Evolutionary conservation across 2,329 filamentous ascomycete species (phyloP), one percentile per base, ranked within the genome.

Genomic region (Cyphellophora europaea): DNA sequence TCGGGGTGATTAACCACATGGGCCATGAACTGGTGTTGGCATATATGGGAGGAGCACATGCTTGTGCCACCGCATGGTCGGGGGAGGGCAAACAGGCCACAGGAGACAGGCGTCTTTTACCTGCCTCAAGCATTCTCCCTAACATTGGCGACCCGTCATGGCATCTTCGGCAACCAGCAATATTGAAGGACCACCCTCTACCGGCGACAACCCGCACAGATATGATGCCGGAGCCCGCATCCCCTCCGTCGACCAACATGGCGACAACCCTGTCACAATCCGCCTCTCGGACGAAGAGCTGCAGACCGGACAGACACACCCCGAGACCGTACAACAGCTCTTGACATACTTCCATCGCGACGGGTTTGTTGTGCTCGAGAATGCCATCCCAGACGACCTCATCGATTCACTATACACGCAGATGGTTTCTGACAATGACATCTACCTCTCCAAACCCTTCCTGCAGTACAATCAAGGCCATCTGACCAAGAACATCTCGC

Each of bases 391-490:
- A 27, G 38, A 43, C 25, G 23, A 27, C 29, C 27, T 45, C 32
- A 41, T 59, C n/a, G 49, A 58, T 40, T 44, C 49, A 5, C 57
- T 80, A 18, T 78, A 79, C 47, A 42, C 47, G 30, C 71, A 69
- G 43, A 80, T 79, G 75, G 61, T 73, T 2, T 46, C 45, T 8
- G 51, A 62, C 6, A 53, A 56, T 33, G 40, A 38, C 19, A 35
- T 37, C 11, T 37, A 37, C 5, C 32, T 40, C 8, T 29, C 32
- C 17, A 55, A 62, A 46, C 56, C 56, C 6, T 36, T 53, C 17
- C 30, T 43, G 15, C 44, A 42, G 33, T 44, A 37, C 44, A 56
- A 57, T 42, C 54, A 52, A 33, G 49, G 49, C 36, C 33, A 45
- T 13, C 31, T 45, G 4, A 57, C 55, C 2, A 51, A 53, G 2